Percentiles rank a stretch among this genome's conserved stretches.
Evolutionary conservation across 139 green algal genomes (phyloP).

Genomic region (Tetratostichococcus sp.): DNA sequence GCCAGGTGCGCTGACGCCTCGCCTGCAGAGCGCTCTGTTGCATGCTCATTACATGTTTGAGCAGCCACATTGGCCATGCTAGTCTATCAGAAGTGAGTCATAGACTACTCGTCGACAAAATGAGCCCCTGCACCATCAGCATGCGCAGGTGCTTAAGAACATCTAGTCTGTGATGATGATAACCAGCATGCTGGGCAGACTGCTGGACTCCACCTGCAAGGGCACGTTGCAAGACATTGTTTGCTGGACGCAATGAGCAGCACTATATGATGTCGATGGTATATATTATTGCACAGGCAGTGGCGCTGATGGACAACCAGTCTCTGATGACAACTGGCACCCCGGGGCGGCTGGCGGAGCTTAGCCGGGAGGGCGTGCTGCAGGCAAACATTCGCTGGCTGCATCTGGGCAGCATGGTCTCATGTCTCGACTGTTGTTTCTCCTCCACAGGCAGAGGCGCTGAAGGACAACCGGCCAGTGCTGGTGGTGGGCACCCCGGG

Average conservation of each 20-base stretch:
- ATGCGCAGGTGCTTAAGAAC: constrained; percentile 67
- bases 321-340: constrained; percentile 94
- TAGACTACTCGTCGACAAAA: too few species aligned
- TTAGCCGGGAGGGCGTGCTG: constrained; percentile 56
- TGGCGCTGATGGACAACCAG: constrained; percentile 72
- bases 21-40: not conserved
- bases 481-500: constrained; percentile 95
- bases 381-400: too few species aligned
- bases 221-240: constrained; percentile 56
- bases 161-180: constrained; percentile 86
- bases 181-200: constrained; percentile 87
- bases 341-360: constrained; percentile 84
- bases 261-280: too few species aligned
- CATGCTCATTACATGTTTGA: not conserved
- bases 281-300: constrained; percentile 33
- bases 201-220: constrained; percentile 72
- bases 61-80: too few species aligned
- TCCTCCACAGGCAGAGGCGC: constrained; percentile 61
- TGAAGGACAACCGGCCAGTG: constrained; percentile 74
- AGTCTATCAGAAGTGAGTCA: too few species aligned
- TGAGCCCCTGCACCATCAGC: too few species aligned
- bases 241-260: too few species aligned
- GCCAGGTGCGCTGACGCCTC: constrained; percentile 41
- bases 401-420: too few species aligned
- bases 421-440: too few species aligned